Evolutionary conservation across 2,329 filamentous ascomycete genomes (phyloP).

Genomic region (Cercospora sp.): DNA sequence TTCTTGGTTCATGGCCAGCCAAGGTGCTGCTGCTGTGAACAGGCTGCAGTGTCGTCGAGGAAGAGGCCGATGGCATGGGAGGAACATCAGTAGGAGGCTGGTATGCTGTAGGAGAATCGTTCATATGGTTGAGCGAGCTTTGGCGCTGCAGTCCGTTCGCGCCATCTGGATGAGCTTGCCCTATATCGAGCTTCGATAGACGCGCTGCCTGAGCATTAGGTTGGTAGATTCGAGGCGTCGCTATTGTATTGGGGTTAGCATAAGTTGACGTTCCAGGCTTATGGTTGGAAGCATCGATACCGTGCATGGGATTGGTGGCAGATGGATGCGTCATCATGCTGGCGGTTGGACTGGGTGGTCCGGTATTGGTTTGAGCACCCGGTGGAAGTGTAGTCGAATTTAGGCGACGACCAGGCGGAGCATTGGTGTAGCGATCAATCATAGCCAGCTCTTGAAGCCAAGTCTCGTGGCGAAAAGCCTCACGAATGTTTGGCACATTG

Average conservation of each 20-base stretch:
- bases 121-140: slow-evolving; percentile 10
- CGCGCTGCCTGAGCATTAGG: slow-evolving; percentile 43
- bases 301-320: slow-evolving; percentile 36
- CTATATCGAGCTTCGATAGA: slow-evolving; percentile 38
- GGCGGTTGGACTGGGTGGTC: slow-evolving; percentile 40
- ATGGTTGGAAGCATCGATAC: slow-evolving; percentile 28
- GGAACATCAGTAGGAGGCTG: slow-evolving; percentile 10
- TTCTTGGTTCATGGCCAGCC: slow-evolving; percentile 62
- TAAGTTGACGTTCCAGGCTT: slow-evolving; percentile 16
- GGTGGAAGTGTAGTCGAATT: slow-evolving; percentile 36
- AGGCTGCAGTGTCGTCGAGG: slow-evolving; percentile 40
- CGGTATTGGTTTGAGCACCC: slow-evolving; percentile 22
- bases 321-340: slow-evolving; percentile 47
- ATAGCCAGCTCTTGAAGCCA: slow-evolving; percentile 79
- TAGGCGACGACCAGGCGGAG: slow-evolving; percentile 24
- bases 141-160: slow-evolving; percentile 15
- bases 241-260: slow-evolving; percentile 33
- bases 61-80: slow-evolving; percentile 12
- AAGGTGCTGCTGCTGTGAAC: slow-evolving; percentile 49
- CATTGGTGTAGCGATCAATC: slow-evolving; percentile 52
- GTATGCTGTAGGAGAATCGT: slow-evolving; percentile 22
- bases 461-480: slow-evolving; percentile 86
- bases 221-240: slow-evolving; percentile 34
- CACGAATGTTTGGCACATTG: slow-evolving; percentile 90
- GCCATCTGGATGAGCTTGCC: slow-evolving; percentile 31